Evolutionary conservation across 208 protist species (phyloP).

Genomic region (Naegleria lovaniensis): DNA sequence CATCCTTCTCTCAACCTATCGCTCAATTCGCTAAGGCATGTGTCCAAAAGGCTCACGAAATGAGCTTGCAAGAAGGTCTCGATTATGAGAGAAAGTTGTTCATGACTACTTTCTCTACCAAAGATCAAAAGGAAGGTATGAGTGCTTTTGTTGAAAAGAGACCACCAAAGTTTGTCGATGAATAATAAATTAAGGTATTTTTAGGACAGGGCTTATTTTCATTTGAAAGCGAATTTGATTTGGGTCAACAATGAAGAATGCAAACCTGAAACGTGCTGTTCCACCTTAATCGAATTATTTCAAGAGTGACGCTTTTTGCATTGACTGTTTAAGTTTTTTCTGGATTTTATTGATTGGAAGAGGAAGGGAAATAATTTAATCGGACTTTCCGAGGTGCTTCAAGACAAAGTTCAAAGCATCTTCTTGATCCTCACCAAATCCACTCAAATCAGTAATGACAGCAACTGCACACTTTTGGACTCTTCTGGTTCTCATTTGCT

Average conservation of each 20-base stretch:
- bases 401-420: neutral
- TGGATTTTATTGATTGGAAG: neutral
- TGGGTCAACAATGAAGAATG: too few relatives aligned
- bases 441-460: slow-evolving; percentile 29
- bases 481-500: slow-evolving; percentile 14
- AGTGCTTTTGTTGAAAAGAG: slow-evolving; percentile 62
- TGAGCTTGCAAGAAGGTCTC: slow-evolving; percentile 44
- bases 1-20: slow-evolving; percentile 48
- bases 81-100: slow-evolving; percentile 61
- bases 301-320: too few relatives aligned
- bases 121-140: slow-evolving; percentile 74
- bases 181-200: too few relatives aligned
- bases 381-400: neutral
- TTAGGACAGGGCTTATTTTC: neutral
- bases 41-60: slow-evolving; percentile 47
- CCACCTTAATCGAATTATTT: too few relatives aligned
- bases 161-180: slow-evolving; percentile 48
- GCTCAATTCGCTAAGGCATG: slow-evolving; percentile 48
- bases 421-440: neutral
- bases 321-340: neutral
- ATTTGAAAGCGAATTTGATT: too few relatives aligned
- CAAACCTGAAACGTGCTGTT: too few relatives aligned
- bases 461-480: slow-evolving; percentile 25
- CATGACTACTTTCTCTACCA: slow-evolving; percentile 60
- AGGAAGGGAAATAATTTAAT: neutral